A percentile compares a stretch with the other conserved stretches of the same genome.
phyloP scores from a whole-genome alignment of 306 rosid genomes.

The Dryas drummondii region DNA sequence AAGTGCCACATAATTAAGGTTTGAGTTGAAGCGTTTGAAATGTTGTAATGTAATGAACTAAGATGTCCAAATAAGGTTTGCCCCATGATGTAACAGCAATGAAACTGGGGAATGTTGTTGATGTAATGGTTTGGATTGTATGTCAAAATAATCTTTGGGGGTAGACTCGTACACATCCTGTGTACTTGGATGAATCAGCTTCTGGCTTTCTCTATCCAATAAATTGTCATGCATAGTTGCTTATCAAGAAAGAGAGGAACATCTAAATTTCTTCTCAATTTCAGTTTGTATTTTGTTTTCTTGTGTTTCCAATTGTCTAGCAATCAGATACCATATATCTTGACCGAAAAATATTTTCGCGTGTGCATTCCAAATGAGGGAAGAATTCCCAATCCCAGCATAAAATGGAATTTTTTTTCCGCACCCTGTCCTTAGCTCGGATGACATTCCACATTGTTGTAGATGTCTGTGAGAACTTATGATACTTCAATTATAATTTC shows the following conservation, averaged over 20 bases:
- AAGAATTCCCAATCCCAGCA: not conserved
- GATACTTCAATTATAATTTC: not conserved
- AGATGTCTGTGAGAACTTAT: not conserved
- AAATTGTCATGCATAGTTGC: not conserved
- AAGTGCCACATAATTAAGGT: not conserved
- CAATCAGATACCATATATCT: not conserved
- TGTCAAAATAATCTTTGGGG: not conserved
- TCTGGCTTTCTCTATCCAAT: not conserved
- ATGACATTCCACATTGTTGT: not conserved
- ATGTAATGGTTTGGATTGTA: not conserved
- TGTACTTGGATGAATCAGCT: not conserved
- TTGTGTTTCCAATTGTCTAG: not conserved
- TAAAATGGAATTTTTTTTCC: not conserved
- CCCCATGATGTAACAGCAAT: conserved; percentile 8
- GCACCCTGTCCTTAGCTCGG: not conserved
- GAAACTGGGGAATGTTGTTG: conserved; percentile 9
- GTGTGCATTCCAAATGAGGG: not conserved
- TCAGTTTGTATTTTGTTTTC: no score
- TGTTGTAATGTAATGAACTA: not conserved
- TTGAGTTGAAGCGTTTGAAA: not conserved
- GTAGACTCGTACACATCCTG: not conserved
- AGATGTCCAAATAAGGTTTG: not conserved
- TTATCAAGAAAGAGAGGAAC: not conserved
- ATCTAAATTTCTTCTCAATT: not conserved
- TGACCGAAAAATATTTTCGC: not conserved